Evolutionary conservation across 2,329 filamentous ascomycete species (phyloP), one percentile per base, ranked within the genome.

Genomic region (Microsporum audouinii): DNA sequence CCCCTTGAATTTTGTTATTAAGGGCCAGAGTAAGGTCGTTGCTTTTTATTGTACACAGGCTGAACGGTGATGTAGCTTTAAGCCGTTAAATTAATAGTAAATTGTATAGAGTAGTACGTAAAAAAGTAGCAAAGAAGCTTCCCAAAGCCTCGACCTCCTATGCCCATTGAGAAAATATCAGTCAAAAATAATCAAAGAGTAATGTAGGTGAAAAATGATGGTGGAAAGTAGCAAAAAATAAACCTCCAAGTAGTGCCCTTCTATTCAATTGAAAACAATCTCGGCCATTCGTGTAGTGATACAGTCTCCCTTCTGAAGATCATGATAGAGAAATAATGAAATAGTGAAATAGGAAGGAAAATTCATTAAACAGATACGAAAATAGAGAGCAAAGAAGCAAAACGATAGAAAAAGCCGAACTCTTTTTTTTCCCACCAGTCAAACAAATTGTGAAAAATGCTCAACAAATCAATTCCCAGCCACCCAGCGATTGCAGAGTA

Each of bases 391-490:
- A 6, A 57, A 12, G 33, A 17, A 39, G 8, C 5, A 57, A 41
- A 39, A 17, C n/a, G 43, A 41, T 41, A 2, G 55, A 7, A 55
- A 14, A 55, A 57, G 36, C 34, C 55, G 23, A 57, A 57, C 34
- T 57, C 36, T 41, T 41, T 33, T 39, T 41, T 41, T 29, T 43
- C 29, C 55, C 55, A 43, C 55, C 55, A 8, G 14, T 55, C 39
- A 29, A 57, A 57, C 39, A 41, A 57, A 43, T 41, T 57, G 36
- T 29, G 43, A 57, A 33, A 33, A 57, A 57, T 57, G 55, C 55
- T 33, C n/a, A 57, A 57, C 55, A 29, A 57, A 57, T 31, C 39
- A 39, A 29, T 57, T 57, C 55, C 55, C 41, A 57, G 34, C 55
- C 55, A 41, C 55, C 55, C 55, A 41, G 23, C 41, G 41, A 55